Evolutionary conservation across 177 flowering plant genomes (phyloP), one percentile per base, ranked within the genome.

Genomic region (Vitis hybrid): DNA sequence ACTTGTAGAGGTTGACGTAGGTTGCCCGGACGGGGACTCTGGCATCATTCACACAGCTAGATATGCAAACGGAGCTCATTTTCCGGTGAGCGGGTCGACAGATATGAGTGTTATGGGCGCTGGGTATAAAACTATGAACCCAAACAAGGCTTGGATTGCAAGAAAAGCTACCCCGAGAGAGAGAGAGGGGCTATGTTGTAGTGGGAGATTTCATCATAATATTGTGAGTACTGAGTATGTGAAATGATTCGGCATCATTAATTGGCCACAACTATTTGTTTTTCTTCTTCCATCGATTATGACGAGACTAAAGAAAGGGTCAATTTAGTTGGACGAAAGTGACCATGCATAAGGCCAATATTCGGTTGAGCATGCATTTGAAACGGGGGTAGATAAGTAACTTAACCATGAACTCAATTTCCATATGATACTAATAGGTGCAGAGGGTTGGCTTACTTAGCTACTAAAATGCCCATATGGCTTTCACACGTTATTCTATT

Each of bases 1-100:
- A 90, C 83, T 80, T 86, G 85, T 90, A 85, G 62, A 92, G 86
- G 81, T 85, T 89, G 39, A 78, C 75, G 76, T 89, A 89, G 3
- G 86, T 89, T 15, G 90, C 87, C 16, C 94, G 73, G 6, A 83
- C 84, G 0, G 94, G 91, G 1, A 75, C 76, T 1, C 81, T 10
- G 16, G 85, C 83, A 55, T 88, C 90, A 19, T 78, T 62, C 8
- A 86, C 74, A 67, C 92, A 88, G 64, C 74, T 78, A 5, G 91
- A 81, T 64, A 85, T 87, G 85, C 94, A 92, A 20, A 76, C 76
- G 1, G 97, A 86, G 14, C 74, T 70, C 95, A 89, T 88, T 50
- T 48, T 71, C 2, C 49, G 60, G 60, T 10, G 33, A 18, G 39
- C 8, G 45, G 18, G 12, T 15, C 3, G 16, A 14, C 16, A 10